phyloP scores from a whole-genome alignment of 106 monocot genomes.

The Dioscorea dumetorum region DNA sequence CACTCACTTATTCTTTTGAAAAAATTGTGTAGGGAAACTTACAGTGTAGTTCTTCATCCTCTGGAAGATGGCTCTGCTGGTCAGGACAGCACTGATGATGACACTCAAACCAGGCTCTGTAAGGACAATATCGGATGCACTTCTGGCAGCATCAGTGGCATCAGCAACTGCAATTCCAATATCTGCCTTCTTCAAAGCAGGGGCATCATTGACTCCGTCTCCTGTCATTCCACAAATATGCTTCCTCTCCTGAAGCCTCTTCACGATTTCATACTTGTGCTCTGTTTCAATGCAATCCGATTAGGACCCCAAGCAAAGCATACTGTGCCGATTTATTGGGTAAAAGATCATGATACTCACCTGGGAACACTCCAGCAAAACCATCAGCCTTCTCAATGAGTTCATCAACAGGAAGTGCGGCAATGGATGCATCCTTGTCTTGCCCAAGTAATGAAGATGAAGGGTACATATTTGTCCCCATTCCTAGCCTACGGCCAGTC shows the following conservation, averaged over 20 bases:
- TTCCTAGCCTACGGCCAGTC: conserved; percentile 67
- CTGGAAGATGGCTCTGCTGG: conserved; percentile 77
- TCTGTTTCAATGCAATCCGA: conserved; percentile 18
- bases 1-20: too few relatives aligned
- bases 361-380: conserved; percentile 74
- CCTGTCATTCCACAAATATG: conserved; percentile 90
- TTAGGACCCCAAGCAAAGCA: neutral
- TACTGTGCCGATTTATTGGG: too few relatives aligned
- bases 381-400: conserved; percentile 70
- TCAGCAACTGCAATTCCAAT: conserved; percentile 77
- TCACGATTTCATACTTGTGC: conserved; percentile 76
- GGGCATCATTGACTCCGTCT: conserved; percentile 78
- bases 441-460: conserved; percentile 61
- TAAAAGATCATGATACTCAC: conserved; percentile 4
- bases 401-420: conserved; percentile 46
- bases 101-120: conserved; percentile 76
- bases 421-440: conserved; percentile 43
- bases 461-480: conserved; percentile 74
- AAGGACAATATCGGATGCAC: conserved; percentile 78
- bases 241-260: conserved; percentile 59
- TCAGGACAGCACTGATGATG: conserved; percentile 74
- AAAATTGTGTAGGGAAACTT: neutral
- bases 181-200: conserved; percentile 67
- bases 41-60: conserved; percentile 89
- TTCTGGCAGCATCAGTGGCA: conserved; percentile 70